Conservation (phyloP, 2,329 filamentous ascomycete genomes). For the Phyllachora maydis region DNA sequence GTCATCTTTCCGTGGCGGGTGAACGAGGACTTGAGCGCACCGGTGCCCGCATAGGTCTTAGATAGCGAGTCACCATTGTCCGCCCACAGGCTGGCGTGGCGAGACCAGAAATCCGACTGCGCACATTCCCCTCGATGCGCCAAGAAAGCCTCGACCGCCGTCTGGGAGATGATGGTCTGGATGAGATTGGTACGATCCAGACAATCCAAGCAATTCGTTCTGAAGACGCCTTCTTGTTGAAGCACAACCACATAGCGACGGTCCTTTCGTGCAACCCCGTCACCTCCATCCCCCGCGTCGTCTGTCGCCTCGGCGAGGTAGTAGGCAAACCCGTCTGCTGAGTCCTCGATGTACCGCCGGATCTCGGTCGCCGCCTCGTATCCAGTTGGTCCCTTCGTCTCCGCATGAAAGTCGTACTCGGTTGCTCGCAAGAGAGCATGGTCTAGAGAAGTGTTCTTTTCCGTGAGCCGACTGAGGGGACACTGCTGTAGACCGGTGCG, state of each 20-base stretch:
- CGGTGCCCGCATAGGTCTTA: conserved; percentile 90
- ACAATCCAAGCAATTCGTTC: conserved; percentile 92
- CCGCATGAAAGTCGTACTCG: conserved; percentile 91
- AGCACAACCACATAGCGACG: conserved; percentile 45
- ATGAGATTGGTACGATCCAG: conserved; percentile 90
- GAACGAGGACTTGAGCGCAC: conserved; percentile 86
- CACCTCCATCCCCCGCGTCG: conserved; percentile 21
- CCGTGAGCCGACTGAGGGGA: conserved; percentile 41
- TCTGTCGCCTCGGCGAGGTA: conserved; percentile 60
- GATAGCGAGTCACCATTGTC: conserved; percentile 91
- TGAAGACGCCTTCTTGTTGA: conserved; percentile 87
- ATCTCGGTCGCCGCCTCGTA: conserved; percentile 87
- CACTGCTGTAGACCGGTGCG: conserved; percentile 57
- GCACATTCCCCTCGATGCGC: conserved; percentile 48
- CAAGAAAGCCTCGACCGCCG: conserved; percentile 77
- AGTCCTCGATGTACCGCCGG: conserved; percentile 53
- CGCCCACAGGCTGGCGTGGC: conserved; percentile 86
- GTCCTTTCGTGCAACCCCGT: conserved; percentile 12
- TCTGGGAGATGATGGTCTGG: conserved; percentile 85
- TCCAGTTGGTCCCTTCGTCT: conserved; percentile 67
- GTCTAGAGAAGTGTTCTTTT: conserved; percentile 35
- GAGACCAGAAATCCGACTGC: conserved; percentile 68
- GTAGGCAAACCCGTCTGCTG: conserved; percentile 79
- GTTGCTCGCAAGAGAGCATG: conserved; percentile 62
- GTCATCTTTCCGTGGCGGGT: conserved; percentile 94